Base-by-base conservation (phyloP, 2,329 filamentous ascomycete species). In the Reticulascus tulasneorum region DNA sequence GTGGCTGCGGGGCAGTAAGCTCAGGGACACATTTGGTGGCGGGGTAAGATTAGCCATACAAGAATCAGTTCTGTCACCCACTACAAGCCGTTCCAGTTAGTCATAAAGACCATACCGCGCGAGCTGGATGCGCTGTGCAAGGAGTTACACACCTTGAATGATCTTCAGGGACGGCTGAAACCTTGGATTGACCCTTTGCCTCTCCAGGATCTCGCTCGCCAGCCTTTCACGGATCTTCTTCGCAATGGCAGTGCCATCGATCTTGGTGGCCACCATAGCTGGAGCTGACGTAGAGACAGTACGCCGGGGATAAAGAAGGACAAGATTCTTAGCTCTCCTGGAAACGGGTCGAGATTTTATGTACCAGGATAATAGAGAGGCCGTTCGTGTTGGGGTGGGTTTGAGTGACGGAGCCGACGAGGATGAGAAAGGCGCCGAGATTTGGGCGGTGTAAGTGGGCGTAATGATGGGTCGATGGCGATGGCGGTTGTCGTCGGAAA, bases 181-280 rank as follows among this genome's bases (percentile, higher is more conserved):
- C 52, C 89, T 77, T 25, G 91, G 85, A 60, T 96, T 96, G 43
- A 72, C 64, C 65, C 79, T 75, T 64, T 96, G 91, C 60, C 81
- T 84, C 59, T 86, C 73, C 50, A 79, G 75, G 63, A 98, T 94
- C 64, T 96, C 83, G 29, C 69, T 69, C 53, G 83, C 83, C 53
- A 98, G 75, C 44, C 76, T 75, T 69, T 90, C 86, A 44, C 93
- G 84, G 59, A 97, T 95, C 59, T 72, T 77, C 71, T 91, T 94
- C 51, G 93, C 93, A 69, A 97, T 89, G 60, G 87, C 88, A 38
- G 84, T 95, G 71, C 93, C 93, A 70, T 98, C 93, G 55, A 98
- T 93, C 73, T 89, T 95, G 53, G 75, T 79, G 50, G 88, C 91
- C 51, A 80, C 79, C 90, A 96, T 97, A 57, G 66, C 71, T 64